Evolutionary conservation across 495 filamentous ascomycete species (phyloP).

Genomic region (Trichocladium uniseriatum): DNA sequence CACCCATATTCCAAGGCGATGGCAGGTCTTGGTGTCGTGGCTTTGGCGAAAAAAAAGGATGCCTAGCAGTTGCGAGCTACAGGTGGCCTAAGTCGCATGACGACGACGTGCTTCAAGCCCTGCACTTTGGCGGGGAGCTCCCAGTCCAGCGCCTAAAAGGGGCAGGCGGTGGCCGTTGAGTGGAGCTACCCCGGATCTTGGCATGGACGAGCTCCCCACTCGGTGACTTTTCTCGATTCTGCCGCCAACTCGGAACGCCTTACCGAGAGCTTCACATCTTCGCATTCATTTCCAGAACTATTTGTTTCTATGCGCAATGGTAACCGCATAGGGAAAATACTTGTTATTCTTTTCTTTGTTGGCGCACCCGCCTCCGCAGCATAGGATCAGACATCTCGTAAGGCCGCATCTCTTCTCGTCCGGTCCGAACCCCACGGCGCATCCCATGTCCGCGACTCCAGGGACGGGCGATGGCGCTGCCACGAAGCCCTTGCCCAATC

Average conservation of each 20-base stretch:
- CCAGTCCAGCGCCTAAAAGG: not conserved
- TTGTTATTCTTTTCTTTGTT: not conserved
- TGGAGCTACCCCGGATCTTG: constrained; percentile 3
- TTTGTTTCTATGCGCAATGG: not conserved
- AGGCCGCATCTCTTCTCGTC: not conserved
- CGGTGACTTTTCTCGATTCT: not conserved
- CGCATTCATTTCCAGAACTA: too few relatives aligned
- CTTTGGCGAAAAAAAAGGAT: not conserved
- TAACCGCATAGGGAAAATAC: not conserved
- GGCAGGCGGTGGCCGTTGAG: constrained; percentile 6
- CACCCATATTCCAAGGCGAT: constrained; percentile 25
- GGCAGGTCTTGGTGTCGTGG: not conserved
- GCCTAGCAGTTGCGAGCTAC: constrained; percentile 4
- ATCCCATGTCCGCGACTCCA: not conserved
- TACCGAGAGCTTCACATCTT: too few relatives aligned
- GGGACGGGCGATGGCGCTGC: not conserved
- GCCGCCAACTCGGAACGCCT: too few relatives aligned
- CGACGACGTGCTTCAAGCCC: not conserved
- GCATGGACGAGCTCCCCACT: not conserved
- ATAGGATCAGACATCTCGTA: not conserved
- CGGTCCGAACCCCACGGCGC: too few relatives aligned
- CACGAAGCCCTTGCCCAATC: constrained; percentile 14
- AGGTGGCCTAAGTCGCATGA: not conserved
- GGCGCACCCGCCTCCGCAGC: not conserved
- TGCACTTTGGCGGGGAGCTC: not conserved